A percentile compares a stretch with the other conserved stretches of the same genome.
phyloP scores from a whole-genome alignment of 2,329 filamentous ascomycete genomes.

The Aspergillaceae sp. region DNA sequence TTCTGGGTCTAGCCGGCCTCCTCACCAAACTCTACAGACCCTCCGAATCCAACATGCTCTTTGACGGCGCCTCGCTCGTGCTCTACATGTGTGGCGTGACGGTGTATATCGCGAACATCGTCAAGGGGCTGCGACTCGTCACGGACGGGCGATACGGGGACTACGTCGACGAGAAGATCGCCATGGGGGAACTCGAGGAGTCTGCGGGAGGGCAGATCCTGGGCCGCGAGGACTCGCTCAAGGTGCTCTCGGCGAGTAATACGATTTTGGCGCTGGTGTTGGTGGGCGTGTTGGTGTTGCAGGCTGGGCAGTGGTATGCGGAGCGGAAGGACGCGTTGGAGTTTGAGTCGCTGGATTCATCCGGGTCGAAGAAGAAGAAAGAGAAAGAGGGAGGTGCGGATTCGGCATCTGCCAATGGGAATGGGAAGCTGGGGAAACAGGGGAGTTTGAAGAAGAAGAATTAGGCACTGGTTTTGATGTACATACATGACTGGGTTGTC shows the following conservation, averaged over 20 bases:
- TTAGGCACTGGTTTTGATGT: slow-evolving; percentile 3
- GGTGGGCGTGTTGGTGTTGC: slow-evolving; percentile 81
- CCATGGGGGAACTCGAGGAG: slow-evolving; percentile 46
- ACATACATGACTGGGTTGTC: too few relatives aligned
- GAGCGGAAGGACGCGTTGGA: slow-evolving; percentile 87
- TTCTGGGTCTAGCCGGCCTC: slow-evolving; percentile 79
- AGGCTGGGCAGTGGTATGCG: slow-evolving; percentile 98
- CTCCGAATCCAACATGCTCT: slow-evolving; percentile 88
- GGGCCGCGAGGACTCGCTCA: slow-evolving; percentile 77
- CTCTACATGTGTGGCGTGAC: slow-evolving; percentile 78
- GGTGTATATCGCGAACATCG: slow-evolving; percentile 92
- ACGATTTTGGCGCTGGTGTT: slow-evolving; percentile 90
- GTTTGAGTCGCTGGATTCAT: slow-evolving; percentile 47
- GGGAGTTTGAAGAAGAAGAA: slow-evolving; percentile 19
- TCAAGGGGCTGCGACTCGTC: slow-evolving; percentile 84
- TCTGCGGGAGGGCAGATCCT: slow-evolving; percentile 58
- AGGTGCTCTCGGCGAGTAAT: slow-evolving; percentile 87
- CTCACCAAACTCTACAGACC: slow-evolving; percentile 92
- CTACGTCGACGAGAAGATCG: slow-evolving; percentile 23
- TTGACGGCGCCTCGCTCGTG: slow-evolving; percentile 66
- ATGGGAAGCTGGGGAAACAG: slow-evolving; percentile 6
- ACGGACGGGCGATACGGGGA: slow-evolving; percentile 60
- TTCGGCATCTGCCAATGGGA: slow-evolving; percentile 2
- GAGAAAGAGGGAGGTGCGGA: neutral
- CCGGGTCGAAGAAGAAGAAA: neutral